phyloP scores from a whole-genome alignment of 179 eudicot species.

The Drosera spatulata region DNA sequence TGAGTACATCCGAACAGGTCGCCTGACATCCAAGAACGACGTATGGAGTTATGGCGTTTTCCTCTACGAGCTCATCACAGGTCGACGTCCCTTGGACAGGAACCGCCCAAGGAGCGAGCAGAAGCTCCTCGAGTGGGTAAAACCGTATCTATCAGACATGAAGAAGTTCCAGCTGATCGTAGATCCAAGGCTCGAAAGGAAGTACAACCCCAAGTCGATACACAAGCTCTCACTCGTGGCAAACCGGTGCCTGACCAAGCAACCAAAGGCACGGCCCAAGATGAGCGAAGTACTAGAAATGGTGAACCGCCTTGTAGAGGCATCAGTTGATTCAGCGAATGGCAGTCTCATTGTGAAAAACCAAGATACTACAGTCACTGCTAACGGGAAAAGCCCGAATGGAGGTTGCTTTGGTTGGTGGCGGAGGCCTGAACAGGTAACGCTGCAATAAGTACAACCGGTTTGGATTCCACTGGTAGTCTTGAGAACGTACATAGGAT shows the following conservation, averaged over 20 bases:
- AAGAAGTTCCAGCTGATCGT: slow-evolving; percentile 64
- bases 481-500: no score
- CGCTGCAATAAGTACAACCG: no score
- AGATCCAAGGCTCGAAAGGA: slow-evolving; percentile 70
- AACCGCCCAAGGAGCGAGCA: slow-evolving; percentile 79
- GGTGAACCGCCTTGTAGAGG: slow-evolving; percentile 46
- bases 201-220: slow-evolving; percentile 43
- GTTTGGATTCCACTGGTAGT: no score
- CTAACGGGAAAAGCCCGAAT: slow-evolving; percentile 9
- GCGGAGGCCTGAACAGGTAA: slow-evolving; percentile 9
- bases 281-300: slow-evolving; percentile 82
- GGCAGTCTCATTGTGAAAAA: slow-evolving; percentile 21
- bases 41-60: slow-evolving; percentile 96
- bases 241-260: slow-evolving; percentile 60
- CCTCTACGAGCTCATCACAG: slow-evolving; percentile 84
- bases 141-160: slow-evolving; percentile 53
- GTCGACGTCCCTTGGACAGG: slow-evolving; percentile 72
- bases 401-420: slow-evolving; percentile 18
- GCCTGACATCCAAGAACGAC: slow-evolving; percentile 75
- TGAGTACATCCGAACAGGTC: slow-evolving; percentile 81
- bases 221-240: slow-evolving; percentile 77
- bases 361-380: slow-evolving; percentile 10
- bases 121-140: slow-evolving; percentile 81
- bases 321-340: slow-evolving; percentile 26
- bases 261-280: slow-evolving; percentile 76